Base-by-base conservation (phyloP, 140 eudicot species). In the Flaveria floridana region DNA sequence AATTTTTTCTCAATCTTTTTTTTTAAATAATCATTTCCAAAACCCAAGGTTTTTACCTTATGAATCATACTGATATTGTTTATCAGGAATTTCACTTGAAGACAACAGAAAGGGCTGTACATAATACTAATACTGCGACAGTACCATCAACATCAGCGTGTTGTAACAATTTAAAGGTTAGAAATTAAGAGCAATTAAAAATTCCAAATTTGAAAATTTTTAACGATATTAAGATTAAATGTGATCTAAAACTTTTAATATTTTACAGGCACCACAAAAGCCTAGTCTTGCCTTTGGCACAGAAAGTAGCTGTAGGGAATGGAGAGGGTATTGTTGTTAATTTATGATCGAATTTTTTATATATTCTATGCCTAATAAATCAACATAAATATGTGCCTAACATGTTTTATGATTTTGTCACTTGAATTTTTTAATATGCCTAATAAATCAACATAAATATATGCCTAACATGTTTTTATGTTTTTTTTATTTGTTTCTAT, bases 51-150 rank as follows among this genome's bases (percentile, higher is more conserved):
- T 67, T 34, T 70, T 66, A 41, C 55, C 9, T 48, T 9, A 37
- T 78, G 50, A 41, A 71, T 51, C 9, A 44, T 65, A 65, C 66
- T 65, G 75, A 23, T 25, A 52, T 68, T 85, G 6, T 7, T 73
- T 46, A 78, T 68, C 92, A 94, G 99, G 99, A 88, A 53, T 90
- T 90, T 84, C 89, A 85, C 83, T 65, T 90, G 76, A 88, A 84
- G 86, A 88, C 97, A 16, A 79, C 86, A 21, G 95, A 87, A 81
- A 84, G 97, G 82, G 97, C 96, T 70, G 77, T 74, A 81, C 97
- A 90, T 16, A 88, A 86, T 56, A 59, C 84, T 71, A 87, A 86
- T 56, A 59, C 84, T 71, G 72, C 87, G 21, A 73, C 84, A 11
- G 79, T 68, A 79, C 77, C 88, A 19, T 82, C 90, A 42, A 75